Evolutionary conservation across 176 grass and related monocot species (phyloP).

Genomic region (Triticum urartu): DNA sequence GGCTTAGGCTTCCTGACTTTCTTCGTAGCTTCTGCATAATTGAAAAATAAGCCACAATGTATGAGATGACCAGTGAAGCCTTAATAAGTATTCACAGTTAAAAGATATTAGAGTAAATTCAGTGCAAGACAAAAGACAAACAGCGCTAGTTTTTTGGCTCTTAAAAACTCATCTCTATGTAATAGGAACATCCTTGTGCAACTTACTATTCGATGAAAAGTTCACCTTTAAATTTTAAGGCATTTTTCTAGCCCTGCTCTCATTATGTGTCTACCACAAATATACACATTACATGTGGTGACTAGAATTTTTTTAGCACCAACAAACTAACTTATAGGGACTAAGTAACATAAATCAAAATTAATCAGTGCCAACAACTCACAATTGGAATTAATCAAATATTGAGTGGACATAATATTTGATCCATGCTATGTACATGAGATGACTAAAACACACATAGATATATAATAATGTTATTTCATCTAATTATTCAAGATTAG

Average conservation of each 20-base stretch:
- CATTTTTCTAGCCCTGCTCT: conserved; percentile 9
- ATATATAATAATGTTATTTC: background rate
- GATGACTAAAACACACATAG: background rate
- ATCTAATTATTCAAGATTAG: background rate
- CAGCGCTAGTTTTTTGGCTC: background rate
- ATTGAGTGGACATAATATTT: background rate
- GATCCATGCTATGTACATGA: conserved; percentile 2
- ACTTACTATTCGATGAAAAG: background rate
- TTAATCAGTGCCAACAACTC: background rate
- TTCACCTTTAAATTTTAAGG: background rate
- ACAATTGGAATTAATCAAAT: background rate
- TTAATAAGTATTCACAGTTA: background rate
- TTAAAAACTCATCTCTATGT: background rate
- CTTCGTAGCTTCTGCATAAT: conserved; percentile 49
- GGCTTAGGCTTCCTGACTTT: conserved; percentile 69
- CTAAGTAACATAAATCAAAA: background rate
- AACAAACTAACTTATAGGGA: background rate
- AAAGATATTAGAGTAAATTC: background rate
- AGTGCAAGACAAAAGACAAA: background rate
- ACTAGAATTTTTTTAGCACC: background rate
- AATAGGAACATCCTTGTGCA: background rate
- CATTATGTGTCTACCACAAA: background rate
- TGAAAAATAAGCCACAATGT: background rate
- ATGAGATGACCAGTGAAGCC: conserved; percentile 15
- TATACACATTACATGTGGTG: background rate